A percentile compares a stretch with the other conserved stretches of the same genome.
These are phyloP conservation scores for Rhizophlyctis rosea DNA, from an alignment of 192 early-diverging fungal genomes.

Conservation along the genomic window DNA sequence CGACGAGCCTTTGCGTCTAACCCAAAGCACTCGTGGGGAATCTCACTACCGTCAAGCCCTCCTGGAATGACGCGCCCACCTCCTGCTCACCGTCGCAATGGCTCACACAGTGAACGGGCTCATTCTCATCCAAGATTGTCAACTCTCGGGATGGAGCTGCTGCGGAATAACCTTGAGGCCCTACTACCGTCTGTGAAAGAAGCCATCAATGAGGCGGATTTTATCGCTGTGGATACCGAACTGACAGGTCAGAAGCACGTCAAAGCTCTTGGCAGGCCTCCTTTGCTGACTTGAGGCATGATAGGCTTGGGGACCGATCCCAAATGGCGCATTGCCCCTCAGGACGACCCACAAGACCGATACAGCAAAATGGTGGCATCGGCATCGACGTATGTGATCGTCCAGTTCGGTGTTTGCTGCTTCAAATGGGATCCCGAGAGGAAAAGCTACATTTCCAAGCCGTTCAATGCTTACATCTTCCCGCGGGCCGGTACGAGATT, in stretches of 20 bases:
- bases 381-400: constrained; percentile 52
- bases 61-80: too few species aligned
- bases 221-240: constrained; percentile 79
- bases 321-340: constrained; percentile 31
- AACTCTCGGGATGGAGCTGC: constrained; percentile 80
- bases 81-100: too few species aligned
- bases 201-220: constrained; percentile 65
- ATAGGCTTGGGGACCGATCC: constrained; percentile 33
- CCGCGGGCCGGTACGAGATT: constrained; percentile 47
- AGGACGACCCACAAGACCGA: constrained; percentile 54
- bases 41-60: too few species aligned
- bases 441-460: constrained; percentile 64
- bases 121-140: too few species aligned
- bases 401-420: constrained; percentile 82
- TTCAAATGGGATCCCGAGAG: constrained; percentile 64
- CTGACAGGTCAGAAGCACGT: constrained; percentile 59
- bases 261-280: not conserved
- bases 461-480: constrained; percentile 92
- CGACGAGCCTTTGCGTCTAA: too few species aligned
- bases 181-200: constrained; percentile 56
- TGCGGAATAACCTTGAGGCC: constrained; percentile 59
- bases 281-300: not conserved
- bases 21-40: too few species aligned
- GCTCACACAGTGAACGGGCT: too few species aligned
- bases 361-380: constrained; percentile 54